Evolutionary conservation across 2,329 filamentous ascomycete genomes (phyloP).

Genomic region (Penicillium paneum): DNA sequence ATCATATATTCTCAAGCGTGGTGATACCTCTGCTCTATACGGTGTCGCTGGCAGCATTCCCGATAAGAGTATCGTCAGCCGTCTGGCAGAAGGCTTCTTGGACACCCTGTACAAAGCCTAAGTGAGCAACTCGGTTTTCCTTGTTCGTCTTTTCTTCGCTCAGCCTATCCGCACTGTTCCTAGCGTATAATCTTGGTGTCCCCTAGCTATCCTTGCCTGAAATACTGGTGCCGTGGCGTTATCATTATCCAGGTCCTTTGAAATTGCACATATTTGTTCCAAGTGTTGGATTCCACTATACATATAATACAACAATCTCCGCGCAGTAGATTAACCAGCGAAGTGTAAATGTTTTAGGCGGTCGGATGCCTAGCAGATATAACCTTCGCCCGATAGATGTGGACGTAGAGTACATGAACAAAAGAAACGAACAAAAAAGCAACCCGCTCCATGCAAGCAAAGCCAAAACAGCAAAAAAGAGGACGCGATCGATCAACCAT

Average conservation of each 20-base stretch:
- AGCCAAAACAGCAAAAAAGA: constrained; percentile 8
- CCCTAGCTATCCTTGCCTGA: constrained; percentile 5
- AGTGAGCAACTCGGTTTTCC: background rate
- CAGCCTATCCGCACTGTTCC: background rate
- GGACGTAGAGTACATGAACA: constrained; percentile 9
- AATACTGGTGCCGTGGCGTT: constrained; percentile 11
- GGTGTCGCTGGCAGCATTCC: constrained; percentile 92
- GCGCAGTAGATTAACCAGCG: too few relatives aligned
- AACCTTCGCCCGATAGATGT: background rate
- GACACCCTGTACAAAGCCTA: constrained; percentile 89
- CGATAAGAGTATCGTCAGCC: constrained; percentile 91
- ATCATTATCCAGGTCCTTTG: constrained; percentile 16
- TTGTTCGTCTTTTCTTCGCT: constrained; percentile 6
- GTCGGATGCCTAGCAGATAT: background rate
- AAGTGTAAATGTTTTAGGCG: too few relatives aligned
- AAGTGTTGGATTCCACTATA: background rate
- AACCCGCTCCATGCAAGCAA: constrained; percentile 16
- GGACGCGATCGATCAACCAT: background rate
- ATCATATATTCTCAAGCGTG: constrained; percentile 50
- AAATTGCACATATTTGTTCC: constrained; percentile 21
- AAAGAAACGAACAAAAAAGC: constrained; percentile 1
- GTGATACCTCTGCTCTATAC: constrained; percentile 81
- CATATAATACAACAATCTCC: constrained; percentile 9
- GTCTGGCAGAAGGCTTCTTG: constrained; percentile 84
- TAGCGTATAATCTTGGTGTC: background rate